Conservation (phyloP, 1,284 basidiomycete genomes). For the Paramarasmius palmivorus region DNA sequence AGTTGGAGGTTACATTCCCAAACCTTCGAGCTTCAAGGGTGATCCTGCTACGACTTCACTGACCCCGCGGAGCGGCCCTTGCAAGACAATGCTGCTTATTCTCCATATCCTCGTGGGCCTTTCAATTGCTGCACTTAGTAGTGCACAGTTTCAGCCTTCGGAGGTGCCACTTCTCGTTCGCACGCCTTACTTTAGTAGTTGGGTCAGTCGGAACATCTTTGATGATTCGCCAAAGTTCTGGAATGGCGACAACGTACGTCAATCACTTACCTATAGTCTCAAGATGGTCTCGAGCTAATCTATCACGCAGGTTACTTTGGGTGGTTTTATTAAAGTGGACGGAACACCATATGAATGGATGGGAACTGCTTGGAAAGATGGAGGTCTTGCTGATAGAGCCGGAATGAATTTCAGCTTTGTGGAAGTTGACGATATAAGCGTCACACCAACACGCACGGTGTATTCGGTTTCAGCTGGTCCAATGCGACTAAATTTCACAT, state of each 20-base stretch:
- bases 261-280: background rate
- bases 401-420: too few species aligned
- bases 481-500: constrained; percentile 37
- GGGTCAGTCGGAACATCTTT: constrained; percentile 22
- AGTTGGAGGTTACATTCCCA: too few species aligned
- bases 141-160: constrained; percentile 9
- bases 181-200: constrained; percentile 35
- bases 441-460: constrained; percentile 20
- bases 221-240: background rate
- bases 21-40: too few species aligned
- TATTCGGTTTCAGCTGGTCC: constrained; percentile 36
- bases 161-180: constrained; percentile 31
- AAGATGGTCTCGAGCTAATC: too few species aligned
- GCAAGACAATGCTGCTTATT: too few species aligned
- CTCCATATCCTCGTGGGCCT: too few species aligned
- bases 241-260: background rate
- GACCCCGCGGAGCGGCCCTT: too few species aligned
- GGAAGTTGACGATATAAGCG: too few species aligned
- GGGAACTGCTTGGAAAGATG: too few species aligned
- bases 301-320: constrained; percentile 1
- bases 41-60: too few species aligned
- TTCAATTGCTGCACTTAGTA: too few species aligned
- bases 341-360: background rate
- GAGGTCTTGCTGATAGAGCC: too few species aligned
- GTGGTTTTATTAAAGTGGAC: constrained; percentile 9